phyloP scores from a whole-genome alignment of 352 stramenopile genomes.

The Thraustotheca clavata region DNA sequence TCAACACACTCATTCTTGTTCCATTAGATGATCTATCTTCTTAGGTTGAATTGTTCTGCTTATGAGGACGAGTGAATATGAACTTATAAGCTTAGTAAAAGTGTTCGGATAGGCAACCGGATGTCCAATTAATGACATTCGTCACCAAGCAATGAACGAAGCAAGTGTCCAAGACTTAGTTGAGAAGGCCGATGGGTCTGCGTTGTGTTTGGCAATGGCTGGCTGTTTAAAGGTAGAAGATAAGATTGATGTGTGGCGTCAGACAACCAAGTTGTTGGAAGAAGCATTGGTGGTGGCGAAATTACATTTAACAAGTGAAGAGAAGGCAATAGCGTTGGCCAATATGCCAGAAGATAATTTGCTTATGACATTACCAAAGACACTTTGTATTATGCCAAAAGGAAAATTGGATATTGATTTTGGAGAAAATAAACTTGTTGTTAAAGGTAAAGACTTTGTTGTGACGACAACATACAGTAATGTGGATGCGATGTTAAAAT shows the following conservation, averaged over 20 bases:
- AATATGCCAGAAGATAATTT: neutral
- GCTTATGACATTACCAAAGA: slow-evolving; percentile 7
- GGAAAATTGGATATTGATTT: slow-evolving; percentile 21
- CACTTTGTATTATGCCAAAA: slow-evolving; percentile 1
- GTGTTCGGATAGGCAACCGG: no score
- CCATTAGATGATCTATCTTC: no score
- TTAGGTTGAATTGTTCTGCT: no score
- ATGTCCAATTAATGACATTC: no score
- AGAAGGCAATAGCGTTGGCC: slow-evolving; percentile 3
- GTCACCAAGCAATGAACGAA: neutral
- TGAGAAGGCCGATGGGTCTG: neutral
- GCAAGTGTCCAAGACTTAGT: neutral
- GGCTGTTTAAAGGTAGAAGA: neutral
- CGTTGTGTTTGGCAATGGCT: neutral
- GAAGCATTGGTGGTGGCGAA: slow-evolving; percentile 5
- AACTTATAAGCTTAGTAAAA: no score
- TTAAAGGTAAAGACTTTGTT: slow-evolving; percentile 18
- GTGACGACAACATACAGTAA: slow-evolving; percentile 9
- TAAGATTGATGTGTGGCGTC: neutral
- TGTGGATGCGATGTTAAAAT: slow-evolving; percentile 17
- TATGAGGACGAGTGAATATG: no score
- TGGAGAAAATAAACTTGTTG: slow-evolving; percentile 6
- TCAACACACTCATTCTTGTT: no score
- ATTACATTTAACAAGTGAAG: neutral
- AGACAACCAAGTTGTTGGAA: slow-evolving; percentile 11